A percentile compares a stretch with the other conserved stretches of the same genome.
phyloP scores from a whole-genome alignment of 2,329 filamentous ascomycete species.

The Phialemonium atrogriseum region DNA sequence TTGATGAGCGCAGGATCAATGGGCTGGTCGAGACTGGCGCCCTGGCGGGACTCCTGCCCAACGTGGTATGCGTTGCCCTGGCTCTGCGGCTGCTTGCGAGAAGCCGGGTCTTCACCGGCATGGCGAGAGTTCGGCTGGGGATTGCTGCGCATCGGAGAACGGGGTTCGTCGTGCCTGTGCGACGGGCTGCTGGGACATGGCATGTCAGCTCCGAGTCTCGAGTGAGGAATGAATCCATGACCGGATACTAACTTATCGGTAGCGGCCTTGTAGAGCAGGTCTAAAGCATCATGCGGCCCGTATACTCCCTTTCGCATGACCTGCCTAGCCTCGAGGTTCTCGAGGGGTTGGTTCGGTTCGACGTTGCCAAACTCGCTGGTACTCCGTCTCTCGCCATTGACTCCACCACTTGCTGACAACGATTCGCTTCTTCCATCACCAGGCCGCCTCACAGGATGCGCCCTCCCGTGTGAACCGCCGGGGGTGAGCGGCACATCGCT shows the following conservation, averaged over 20 bases:
- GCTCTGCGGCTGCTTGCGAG: background rate
- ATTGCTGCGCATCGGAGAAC: conserved; percentile 5
- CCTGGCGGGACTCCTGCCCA: conserved; percentile 12
- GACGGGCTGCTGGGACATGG: conserved; percentile 8
- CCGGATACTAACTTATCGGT: conserved; percentile 40
- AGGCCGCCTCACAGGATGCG: conserved; percentile 59
- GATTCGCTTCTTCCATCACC: conserved; percentile 25
- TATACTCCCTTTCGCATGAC: conserved; percentile 69
- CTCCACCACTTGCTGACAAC: conserved; percentile 16
- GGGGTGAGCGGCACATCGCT: conserved; percentile 54
- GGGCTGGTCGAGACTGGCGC: conserved; percentile 21
- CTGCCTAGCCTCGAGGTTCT: conserved; percentile 56
- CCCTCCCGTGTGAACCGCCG: conserved; percentile 56
- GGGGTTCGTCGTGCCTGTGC: conserved; percentile 12
- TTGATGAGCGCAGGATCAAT: conserved; percentile 39
- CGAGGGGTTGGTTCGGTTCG: conserved; percentile 52
- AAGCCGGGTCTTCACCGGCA: conserved; percentile 2
- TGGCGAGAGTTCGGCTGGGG: conserved; percentile 9
- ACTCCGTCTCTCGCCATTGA: conserved; percentile 11
- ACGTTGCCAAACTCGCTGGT: conserved; percentile 33
- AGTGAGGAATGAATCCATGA: too few relatives aligned
- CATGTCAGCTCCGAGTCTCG: too few relatives aligned
- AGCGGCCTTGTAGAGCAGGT: conserved; percentile 82
- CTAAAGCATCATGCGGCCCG: conserved; percentile 85
- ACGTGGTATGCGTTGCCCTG: conserved; percentile 9